Base-by-base conservation (phyloP, 768 basidiomycete genomes). In the Austroboletus eburneus region DNA sequence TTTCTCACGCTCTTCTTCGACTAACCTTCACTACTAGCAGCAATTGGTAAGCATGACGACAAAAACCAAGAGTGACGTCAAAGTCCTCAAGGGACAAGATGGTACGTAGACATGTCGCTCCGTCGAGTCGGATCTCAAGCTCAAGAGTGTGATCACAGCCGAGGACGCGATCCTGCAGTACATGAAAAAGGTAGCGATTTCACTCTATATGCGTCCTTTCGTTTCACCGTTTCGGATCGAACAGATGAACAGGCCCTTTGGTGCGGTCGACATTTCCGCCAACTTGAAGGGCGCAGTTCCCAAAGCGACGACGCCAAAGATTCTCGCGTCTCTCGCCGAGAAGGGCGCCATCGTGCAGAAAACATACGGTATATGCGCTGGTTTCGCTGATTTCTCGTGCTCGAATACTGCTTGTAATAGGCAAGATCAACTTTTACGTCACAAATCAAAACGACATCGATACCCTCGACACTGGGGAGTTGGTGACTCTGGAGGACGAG, bases 241-340 rank as follows among this genome's bases (percentile, higher is more conserved):
- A 29, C 57, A 92, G 89, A 89, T 91, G 80, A 95, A 95, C 66
- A 78, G 91, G n/a, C 91, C 91, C 6, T 94, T 85, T 58, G 91
- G 91, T 8, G 91, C 90, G 50, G 91, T 93, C 29, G 92, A 96
- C 62, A 83, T 95, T 5, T 78, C 87, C 14, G 89, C 91, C 9
- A 96, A 96, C 67, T 70, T 96, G 24, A 94, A 94, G 66, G 89
- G 89, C 42, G 84, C 85, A 9, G 83, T 95, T 5, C 82, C 89
- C 7, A 96, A 96, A 62, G 69, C 89, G 2, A 74, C 83, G 3
- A 83, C 84, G 0, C 90, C 91, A 61, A 96, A 95, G 69, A 86
- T 94, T 38, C 74, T 95, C 13, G 69, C 78, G 3, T 69, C 81
- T 1, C 76, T 95, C 16, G 85, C 93, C n/a, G 93, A 94, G 54